Conservation (phyloP, 257 asterid genomes). For the Jasminum sambac region DNA sequence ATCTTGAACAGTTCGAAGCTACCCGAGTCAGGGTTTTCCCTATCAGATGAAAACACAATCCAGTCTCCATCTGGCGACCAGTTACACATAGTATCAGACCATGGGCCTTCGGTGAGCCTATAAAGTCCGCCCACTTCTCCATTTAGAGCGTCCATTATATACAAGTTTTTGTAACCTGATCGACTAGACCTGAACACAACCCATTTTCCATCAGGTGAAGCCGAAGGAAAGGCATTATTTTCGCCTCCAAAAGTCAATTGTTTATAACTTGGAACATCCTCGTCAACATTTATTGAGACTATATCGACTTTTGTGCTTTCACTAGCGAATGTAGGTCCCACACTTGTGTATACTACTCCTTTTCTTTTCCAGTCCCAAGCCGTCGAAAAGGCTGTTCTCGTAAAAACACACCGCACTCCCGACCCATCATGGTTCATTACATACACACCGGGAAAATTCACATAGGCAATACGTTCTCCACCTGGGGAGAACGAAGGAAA, state of each 20-base stretch:
- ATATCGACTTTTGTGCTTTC: conserved; percentile 76
- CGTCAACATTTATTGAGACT: conserved; percentile 72
- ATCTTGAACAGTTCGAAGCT: conserved; percentile 70
- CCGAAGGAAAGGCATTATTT: conserved; percentile 86
- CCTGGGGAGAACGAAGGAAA: conserved; percentile 81
- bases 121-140: conserved; percentile 67
- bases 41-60: conserved; percentile 82
- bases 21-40: conserved; percentile 80
- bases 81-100: conserved; percentile 90
- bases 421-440: conserved; percentile 83
- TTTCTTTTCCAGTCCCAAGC: conserved; percentile 84
- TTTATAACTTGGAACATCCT: conserved; percentile 44
- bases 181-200: conserved; percentile 87
- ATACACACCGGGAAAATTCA: conserved; percentile 55
- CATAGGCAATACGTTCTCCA: conserved; percentile 69
- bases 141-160: conserved; percentile 74
- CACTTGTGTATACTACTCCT: conserved; percentile 79
- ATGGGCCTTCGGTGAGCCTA: conserved; percentile 64
- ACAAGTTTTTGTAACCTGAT: conserved; percentile 76
- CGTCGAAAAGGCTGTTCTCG: conserved; percentile 55
- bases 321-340: conserved; percentile 69
- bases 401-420: conserved; percentile 45
- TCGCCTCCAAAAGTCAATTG: conserved; percentile 54
- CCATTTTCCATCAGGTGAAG: conserved; percentile 93
- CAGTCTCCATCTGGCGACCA: conserved; percentile 93